Base-by-base conservation (phyloP, 257 asterid species). In the Plantago ovata region DNA sequence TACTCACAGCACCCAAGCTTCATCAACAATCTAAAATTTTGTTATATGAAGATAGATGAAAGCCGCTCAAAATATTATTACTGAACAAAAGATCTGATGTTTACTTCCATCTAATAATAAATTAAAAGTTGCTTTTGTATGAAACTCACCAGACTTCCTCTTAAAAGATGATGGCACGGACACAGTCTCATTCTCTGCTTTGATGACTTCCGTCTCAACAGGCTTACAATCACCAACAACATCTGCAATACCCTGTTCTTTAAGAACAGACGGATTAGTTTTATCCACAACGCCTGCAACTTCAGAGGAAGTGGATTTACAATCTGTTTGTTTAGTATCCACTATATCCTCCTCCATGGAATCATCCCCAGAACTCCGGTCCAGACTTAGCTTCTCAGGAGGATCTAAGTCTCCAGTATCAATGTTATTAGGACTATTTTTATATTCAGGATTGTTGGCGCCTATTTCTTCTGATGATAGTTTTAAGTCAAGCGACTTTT, bases 311-410 rank as follows among this genome's bases (percentile, higher is more conserved):
- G 63, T 75, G 52, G 74, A 46, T 64, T 75, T 77, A 61, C 60
- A 40, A 47, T 72, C 80, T 36, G 60, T 56, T 28, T 65, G 91
- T 69, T 79, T 80, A 62, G 66, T 72, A 48, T 82, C 91, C 74
- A 61, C 63, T 16, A 67, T 71, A 71, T 82, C 95, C 72, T 82
- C 96, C 64, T 82, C 95, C 88, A 87, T 84, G 62, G 85, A 74
- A 75, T 90, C 95, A 76, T 90, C 95, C 53, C 82, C 95, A 75
- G 87, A 76, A 72, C 81, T 87, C 62, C 77, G 75, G 59, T 81
- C 94, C 64, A 82, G 68, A 77, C 56, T 77, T 64, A 80, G 69
- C 58, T 78, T 84, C 60, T 82, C 93, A 38, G 79, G 71, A 47
- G 75, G 79, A 61, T 63, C 81, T 55, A 71, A 42, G 69, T 80